These are phyloP conservation scores for Salix exigua DNA, from an alignment of 345 rosid species.

Conservation along the genomic window DNA sequence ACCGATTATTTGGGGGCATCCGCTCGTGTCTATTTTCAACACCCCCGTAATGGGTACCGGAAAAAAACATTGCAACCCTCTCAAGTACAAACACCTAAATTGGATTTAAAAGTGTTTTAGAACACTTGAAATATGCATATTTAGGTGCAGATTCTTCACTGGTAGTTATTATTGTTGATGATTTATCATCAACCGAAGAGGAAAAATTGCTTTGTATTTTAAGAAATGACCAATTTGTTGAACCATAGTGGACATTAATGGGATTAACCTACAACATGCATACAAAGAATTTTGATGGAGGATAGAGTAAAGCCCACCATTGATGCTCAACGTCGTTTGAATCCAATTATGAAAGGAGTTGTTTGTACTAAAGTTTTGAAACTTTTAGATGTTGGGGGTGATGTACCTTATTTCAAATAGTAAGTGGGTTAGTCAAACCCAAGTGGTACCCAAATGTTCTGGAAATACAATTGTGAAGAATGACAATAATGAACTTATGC, in stretches of 20 bases:
- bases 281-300: background rate
- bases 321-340: background rate
- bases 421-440: background rate
- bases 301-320: background rate
- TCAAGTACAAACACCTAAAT: background rate
- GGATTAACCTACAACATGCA: background rate
- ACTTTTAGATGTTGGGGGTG: background rate
- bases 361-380: background rate
- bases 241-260: background rate
- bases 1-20: background rate
- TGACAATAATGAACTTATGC: background rate
- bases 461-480: background rate
- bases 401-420: background rate
- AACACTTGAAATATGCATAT: background rate
- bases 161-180: background rate
- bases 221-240: background rate
- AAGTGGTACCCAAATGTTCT: background rate
- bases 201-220: background rate
- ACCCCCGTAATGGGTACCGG: background rate
- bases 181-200: background rate
- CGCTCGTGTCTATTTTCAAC: background rate
- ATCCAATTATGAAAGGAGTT: background rate
- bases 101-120: background rate
- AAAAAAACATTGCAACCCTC: background rate
- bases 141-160: background rate